Evolutionary conservation across 2,329 filamentous ascomycete genomes (phyloP).

Genomic region (Penicillium occitanis): DNA sequence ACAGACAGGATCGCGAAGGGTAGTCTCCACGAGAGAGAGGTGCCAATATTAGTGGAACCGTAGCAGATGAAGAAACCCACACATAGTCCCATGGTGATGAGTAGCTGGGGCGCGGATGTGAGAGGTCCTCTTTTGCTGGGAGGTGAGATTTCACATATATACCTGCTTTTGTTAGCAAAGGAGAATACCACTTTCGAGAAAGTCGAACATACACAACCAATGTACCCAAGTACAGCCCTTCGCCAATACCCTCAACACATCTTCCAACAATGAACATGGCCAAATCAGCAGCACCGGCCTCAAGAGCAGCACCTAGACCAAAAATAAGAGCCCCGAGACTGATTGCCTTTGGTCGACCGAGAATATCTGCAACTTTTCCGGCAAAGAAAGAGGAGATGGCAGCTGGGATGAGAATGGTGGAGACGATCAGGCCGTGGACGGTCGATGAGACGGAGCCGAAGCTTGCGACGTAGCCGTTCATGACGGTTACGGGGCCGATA

Average conservation of each 20-base stretch:
- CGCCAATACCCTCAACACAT: slow-evolving; percentile 57
- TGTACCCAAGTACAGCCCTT: slow-evolving; percentile 60
- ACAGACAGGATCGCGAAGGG: slow-evolving; percentile 54
- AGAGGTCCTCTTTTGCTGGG: slow-evolving; percentile 52
- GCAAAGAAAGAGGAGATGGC: slow-evolving; percentile 59
- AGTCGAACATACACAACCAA: slow-evolving; percentile 47
- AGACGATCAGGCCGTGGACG: slow-evolving; percentile 59
- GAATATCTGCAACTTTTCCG: slow-evolving; percentile 53
- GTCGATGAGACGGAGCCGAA: slow-evolving; percentile 55
- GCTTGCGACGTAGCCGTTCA: slow-evolving; percentile 52
- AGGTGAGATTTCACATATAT: slow-evolving; percentile 63
- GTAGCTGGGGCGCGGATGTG: slow-evolving; percentile 54
- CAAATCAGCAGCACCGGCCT: slow-evolving; percentile 51
- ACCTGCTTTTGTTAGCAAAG: slow-evolving; percentile 3
- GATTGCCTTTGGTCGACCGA: slow-evolving; percentile 53
- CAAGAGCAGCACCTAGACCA: slow-evolving; percentile 53
- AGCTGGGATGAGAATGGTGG: slow-evolving; percentile 59
- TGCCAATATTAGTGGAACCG: slow-evolving; percentile 50
- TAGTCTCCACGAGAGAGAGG: slow-evolving; percentile 56
- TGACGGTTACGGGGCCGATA: slow-evolving; percentile 61
- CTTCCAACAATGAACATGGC: slow-evolving; percentile 58
- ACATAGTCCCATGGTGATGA: slow-evolving; percentile 53
- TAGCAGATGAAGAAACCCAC: slow-evolving; percentile 63
- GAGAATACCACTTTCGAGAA: background rate
- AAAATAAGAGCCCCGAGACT: slow-evolving; percentile 55